These are phyloP conservation scores for Thalassiosira profunda DNA, from an alignment of 108 stramenopile genomes.

Conservation along the genomic window DNA sequence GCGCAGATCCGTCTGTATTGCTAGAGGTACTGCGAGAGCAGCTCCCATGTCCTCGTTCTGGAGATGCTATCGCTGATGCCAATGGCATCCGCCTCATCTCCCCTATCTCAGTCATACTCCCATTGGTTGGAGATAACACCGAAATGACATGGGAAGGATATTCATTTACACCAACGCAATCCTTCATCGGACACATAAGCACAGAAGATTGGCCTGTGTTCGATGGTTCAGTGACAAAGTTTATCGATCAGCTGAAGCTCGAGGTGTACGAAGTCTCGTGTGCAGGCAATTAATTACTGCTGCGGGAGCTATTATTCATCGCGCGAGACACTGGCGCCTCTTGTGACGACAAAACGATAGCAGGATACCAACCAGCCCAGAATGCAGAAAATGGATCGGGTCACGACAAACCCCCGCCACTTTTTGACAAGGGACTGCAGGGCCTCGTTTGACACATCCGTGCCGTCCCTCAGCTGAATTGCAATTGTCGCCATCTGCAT, in stretches of 20 bases:
- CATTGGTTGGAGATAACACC: not conserved
- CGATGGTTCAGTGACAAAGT: constrained; percentile 21
- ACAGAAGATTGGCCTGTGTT: constrained; percentile 76
- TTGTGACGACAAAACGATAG: constrained; percentile 7
- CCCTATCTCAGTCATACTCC: constrained; percentile 15
- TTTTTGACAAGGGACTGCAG: not conserved
- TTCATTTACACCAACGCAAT: constrained; percentile 19
- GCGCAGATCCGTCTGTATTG: constrained; percentile 33
- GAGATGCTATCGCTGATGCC: not conserved
- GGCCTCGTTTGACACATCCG: not conserved
- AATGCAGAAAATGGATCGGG: constrained; percentile 1
- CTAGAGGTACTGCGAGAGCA: constrained; percentile 9
- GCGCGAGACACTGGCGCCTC: no score
- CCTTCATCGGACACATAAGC: constrained; percentile 49
- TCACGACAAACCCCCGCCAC: constrained; percentile 7
- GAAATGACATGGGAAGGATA: constrained; percentile 16
- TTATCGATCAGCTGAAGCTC: constrained; percentile 37
- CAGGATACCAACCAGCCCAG: constrained; percentile 4
- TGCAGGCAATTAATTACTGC: no score
- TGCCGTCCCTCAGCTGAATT: not conserved
- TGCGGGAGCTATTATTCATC: no score
- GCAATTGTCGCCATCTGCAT: not conserved
- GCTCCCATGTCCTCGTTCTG: constrained; percentile 10
- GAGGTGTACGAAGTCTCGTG: constrained; percentile 56
- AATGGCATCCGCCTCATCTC: constrained; percentile 6